phyloP scores from a whole-genome alignment of 495 filamentous ascomycete species.

The Penicillium antarcticum region DNA sequence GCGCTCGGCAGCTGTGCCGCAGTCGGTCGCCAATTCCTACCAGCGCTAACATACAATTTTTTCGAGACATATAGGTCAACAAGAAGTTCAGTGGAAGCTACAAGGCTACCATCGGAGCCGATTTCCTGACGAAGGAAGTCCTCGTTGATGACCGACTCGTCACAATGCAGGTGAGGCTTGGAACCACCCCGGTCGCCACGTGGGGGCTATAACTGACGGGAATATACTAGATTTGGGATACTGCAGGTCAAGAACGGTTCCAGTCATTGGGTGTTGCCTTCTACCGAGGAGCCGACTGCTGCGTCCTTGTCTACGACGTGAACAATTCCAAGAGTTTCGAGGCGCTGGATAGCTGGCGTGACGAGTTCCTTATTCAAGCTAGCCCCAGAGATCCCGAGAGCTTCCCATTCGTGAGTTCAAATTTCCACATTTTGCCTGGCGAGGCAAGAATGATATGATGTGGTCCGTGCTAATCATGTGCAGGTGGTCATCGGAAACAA shows the following conservation, averaged over 20 bases:
- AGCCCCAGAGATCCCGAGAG: constrained; percentile 94
- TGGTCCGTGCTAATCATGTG: constrained; percentile 4
- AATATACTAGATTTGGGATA: constrained; percentile 83
- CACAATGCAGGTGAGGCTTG: constrained; percentile 84
- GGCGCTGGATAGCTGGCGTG: constrained; percentile 95
- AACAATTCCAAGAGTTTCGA: constrained; percentile 99
- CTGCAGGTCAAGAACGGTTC: constrained; percentile 95
- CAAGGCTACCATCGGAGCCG: constrained; percentile 98
- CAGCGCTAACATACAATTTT: constrained; percentile 20
- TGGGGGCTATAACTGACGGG: constrained; percentile 15
- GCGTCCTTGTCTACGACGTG: constrained; percentile 96
- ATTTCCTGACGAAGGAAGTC: constrained; percentile 98
- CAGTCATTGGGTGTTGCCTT: constrained; percentile 97
- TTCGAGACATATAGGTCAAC: constrained; percentile 71
- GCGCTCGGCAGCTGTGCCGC: constrained; percentile 3
- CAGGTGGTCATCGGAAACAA: constrained; percentile 97
- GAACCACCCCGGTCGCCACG: not conserved
- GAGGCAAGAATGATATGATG: not conserved
- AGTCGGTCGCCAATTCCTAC: constrained; percentile 1
- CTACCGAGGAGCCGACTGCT: constrained; percentile 98
- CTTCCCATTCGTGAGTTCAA: constrained; percentile 84
- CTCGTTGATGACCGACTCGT: constrained; percentile 94
- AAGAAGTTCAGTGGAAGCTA: constrained; percentile 99
- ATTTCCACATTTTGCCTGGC: not conserved
- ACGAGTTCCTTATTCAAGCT: constrained; percentile 97